A percentile compares a stretch with the other conserved stretches of the same genome.
Evolutionary conservation across 345 rosid species (phyloP).

Genomic region (Eucalyptus sp.): DNA sequence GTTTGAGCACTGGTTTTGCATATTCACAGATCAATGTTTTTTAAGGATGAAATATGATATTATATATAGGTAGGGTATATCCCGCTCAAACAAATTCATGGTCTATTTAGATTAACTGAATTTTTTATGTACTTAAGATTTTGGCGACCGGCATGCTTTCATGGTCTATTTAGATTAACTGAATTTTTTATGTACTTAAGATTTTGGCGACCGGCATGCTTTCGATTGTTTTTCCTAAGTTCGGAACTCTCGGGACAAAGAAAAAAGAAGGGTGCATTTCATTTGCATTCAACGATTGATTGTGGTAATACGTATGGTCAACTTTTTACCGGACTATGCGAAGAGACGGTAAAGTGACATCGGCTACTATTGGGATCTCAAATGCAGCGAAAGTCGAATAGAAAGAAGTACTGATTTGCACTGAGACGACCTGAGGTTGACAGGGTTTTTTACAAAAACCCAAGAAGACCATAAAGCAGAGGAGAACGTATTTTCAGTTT

Average conservation of each 20-base stretch:
- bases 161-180: not conserved
- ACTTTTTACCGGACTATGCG: not conserved
- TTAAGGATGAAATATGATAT: not conserved
- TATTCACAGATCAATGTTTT: fast-evolving
- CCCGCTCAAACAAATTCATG: not conserved
- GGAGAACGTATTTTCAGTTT: no score
- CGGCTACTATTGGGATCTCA: not conserved
- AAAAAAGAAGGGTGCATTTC: not conserved
- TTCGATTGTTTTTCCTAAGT: not conserved
- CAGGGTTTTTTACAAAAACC: not conserved
- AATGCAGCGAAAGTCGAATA: not conserved
- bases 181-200: not conserved
- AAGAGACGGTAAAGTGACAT: not conserved
- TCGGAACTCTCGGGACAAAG: not conserved
- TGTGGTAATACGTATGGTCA: not conserved
- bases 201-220: not conserved
- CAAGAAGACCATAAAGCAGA: not conserved
- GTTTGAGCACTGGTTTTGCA: fast-evolving
- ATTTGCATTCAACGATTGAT: not conserved
- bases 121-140: not conserved
- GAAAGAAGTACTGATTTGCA: not conserved
- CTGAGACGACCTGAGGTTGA: not conserved
- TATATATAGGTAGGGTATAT: fast-evolving
- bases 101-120: not conserved
- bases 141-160: no score